phyloP scores from a whole-genome alignment of 345 rosid species.

The Mangifera indica region DNA sequence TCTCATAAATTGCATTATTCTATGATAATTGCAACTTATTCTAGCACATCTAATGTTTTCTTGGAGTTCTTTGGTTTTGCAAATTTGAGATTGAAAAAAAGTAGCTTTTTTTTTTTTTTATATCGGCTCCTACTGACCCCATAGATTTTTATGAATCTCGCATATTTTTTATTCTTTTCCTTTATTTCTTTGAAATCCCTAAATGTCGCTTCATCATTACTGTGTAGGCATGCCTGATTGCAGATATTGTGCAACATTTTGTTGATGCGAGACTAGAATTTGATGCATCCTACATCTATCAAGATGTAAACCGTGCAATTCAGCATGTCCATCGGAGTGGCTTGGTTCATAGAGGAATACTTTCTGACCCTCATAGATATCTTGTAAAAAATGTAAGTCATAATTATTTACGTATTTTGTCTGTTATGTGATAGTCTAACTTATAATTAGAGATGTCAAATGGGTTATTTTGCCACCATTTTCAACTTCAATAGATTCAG shows the following conservation, averaged over 20 bases:
- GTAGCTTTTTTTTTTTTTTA: background rate
- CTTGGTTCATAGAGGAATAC: slow-evolving; percentile 84
- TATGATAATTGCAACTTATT: background rate
- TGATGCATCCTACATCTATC: slow-evolving; percentile 87
- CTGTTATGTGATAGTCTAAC: background rate
- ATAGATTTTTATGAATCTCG: background rate
- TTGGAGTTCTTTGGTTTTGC: too few relatives aligned
- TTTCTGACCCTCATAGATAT: slow-evolving; percentile 76
- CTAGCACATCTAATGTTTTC: background rate
- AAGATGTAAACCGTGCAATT: slow-evolving; percentile 89
- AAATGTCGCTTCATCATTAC: slow-evolving; percentile 8
- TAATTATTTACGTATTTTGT: background rate
- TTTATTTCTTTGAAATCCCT: slow-evolving; percentile 2
- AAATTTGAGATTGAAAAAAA: background rate
- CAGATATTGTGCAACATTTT: slow-evolving; percentile 87
- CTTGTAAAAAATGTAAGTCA: slow-evolving; percentile 73
- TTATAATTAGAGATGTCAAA: too few relatives aligned
- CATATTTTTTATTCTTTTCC: background rate
- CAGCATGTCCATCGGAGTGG: slow-evolving; percentile 97
- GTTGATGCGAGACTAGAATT: slow-evolving; percentile 94
- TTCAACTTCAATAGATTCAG: too few relatives aligned
- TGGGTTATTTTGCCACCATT: too few relatives aligned
- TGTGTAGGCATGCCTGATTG: slow-evolving; percentile 86
- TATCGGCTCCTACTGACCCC: background rate
- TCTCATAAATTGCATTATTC: background rate